Evolutionary conservation across 257 asterid genomes (phyloP), one percentile per base, ranked within the genome.

Genomic region (Jaltomata sinuosa): DNA sequence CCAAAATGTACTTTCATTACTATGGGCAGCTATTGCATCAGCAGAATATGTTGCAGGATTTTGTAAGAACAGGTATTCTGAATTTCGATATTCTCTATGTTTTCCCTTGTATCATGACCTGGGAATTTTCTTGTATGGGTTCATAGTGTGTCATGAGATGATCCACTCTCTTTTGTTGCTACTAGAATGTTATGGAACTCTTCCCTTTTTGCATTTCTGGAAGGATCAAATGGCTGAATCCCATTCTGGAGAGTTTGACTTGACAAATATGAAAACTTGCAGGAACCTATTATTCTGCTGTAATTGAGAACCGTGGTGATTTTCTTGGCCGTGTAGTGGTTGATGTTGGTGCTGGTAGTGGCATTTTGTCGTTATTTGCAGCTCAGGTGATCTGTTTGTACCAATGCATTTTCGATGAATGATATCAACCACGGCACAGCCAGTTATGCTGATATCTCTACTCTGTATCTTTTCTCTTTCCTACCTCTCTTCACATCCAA

Each of bases 321-420:
- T 95, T 97, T 85, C 36, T 59, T 40, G 98, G 89, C 81, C 93
- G 97, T 31, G 89, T 97, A 67, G 99, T 97, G 76, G 99, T 97
- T 87, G 99, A 97, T 89, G 99, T 97, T 85, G 99, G 99, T 82
- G 99, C 99, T 90, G 99, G 99, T 82, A 97, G 98, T 91, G 99
- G 99, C 90, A 97, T 97, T 85, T 92, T 97, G 90, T 95, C 99
- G 84, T 90, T 97, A 85, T 97, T 97, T 90, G 99, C 99, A 85
- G 99, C 99, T 81, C 99, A 97, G 99, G 99, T 97, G 25, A 74
- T 55, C 67, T 82, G 62, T 40, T 67, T 74, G 36, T 84, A 85
- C 50, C 40, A 76, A 62, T 72, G 67, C 84, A 57, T 85, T 71
- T 83, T 82, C 38, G 36, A 57, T 29, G 52, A 61, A 83, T 65